These are phyloP conservation scores for Tilletia setariae DNA, from an alignment of 1,284 basidiomycete genomes.

Conservation along the genomic window DNA sequence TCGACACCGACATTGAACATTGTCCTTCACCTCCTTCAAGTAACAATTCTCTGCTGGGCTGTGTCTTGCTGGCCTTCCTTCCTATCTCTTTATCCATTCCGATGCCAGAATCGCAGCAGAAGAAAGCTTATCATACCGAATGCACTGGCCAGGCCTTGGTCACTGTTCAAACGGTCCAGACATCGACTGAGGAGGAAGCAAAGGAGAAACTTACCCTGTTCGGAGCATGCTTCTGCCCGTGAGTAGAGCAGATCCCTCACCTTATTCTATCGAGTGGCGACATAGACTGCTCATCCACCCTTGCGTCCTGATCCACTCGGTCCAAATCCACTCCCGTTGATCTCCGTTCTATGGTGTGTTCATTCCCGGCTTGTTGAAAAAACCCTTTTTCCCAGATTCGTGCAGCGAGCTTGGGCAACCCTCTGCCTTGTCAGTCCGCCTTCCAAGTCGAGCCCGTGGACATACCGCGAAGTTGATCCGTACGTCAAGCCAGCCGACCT, in stretches of 20 bases:
- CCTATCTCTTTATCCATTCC: neutral
- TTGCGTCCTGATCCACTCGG: no score
- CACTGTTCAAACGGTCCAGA: constrained; percentile 61
- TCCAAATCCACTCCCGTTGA: no score
- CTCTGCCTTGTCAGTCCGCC: constrained; percentile 58
- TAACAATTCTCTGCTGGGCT: no score
- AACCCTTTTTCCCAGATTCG: constrained; percentile 42
- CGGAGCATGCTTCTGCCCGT: constrained; percentile 70
- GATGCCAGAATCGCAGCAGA: neutral
- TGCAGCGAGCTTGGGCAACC: constrained; percentile 69
- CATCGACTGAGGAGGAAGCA: constrained; percentile 29
- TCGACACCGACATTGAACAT: no score
- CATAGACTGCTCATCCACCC: no score
- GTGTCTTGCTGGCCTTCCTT: no score
- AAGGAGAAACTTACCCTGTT: constrained; percentile 60
- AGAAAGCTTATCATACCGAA: constrained; percentile 28
- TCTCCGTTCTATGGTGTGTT: no score
- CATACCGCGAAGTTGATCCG: constrained; percentile 69
- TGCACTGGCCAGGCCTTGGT: constrained; percentile 64
- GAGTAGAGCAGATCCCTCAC: no score
- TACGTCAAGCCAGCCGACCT: constrained; percentile 75
- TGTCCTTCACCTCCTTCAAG: no score
- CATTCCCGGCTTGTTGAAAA: no score
- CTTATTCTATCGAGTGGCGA: no score
- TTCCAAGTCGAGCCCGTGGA: constrained; percentile 33